Base-by-base conservation (phyloP, 179 eudicot species). In the Pouteria campechiana region DNA sequence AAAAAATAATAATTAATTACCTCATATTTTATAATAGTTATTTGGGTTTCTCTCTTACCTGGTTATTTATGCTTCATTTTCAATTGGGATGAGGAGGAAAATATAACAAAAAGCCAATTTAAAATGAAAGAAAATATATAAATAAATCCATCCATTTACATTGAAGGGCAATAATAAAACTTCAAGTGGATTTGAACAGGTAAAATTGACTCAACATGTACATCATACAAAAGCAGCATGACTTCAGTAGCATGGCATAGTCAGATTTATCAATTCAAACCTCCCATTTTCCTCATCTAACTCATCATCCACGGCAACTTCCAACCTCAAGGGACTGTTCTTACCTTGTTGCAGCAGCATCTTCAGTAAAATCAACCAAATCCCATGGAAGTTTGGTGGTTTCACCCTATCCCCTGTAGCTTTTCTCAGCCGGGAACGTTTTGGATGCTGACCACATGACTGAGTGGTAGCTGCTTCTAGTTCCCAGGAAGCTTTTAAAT, bases 341-440 rank as follows among this genome's bases (percentile, higher is more conserved):
- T 63, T 52, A 37, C 72, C 75, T 50, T 65, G 73, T 35, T 59
- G 64, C 60, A 76, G 30, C 57, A 87, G 46, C 41, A 57, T 30
- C 50, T 62, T 74, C 37, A 87, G 46, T 64, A 87, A 42, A 48
- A 73, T 57, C 41, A 76, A 62, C 96, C 96, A 87, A 42, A 87
- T 72, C 52, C 48, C 35, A 55, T 72, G 64, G 35, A 72, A 60
- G 63, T 79, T 61, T 7, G 49, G 76, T 19, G 21, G 32, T 18
- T 25, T 44, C 27, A 24, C n/a, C 13, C 25, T 39, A 25, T 24
- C 16, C 5, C 44, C 34, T 15, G 29, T 37, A 19, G 25, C 39
- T 35, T 51, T 34, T 13, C 6, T 23, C 46, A 41, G 48, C 42
- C 9, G 37, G 47, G 39, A 33, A 37, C 15, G 17, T 21, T 17